Percentiles rank a stretch among this genome's conserved stretches.
These are phyloP conservation scores for Trichoderma lentiforme DNA, from an alignment of 2,329 filamentous ascomycete genomes.

Conservation along the genomic window DNA sequence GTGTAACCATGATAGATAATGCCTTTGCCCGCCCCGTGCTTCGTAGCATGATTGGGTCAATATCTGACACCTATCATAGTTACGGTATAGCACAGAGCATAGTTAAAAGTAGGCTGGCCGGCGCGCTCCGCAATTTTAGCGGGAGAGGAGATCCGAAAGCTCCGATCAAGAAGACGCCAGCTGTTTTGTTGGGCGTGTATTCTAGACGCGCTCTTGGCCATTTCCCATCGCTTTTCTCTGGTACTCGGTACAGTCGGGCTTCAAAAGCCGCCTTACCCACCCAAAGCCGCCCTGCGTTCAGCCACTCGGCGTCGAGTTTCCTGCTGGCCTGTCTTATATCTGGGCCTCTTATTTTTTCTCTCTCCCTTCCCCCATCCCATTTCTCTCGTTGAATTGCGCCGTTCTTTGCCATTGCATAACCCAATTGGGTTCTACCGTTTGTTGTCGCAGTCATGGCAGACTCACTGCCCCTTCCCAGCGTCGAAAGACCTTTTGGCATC, in stretches of 20 bases:
- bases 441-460: not conserved
- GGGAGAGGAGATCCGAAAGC: not conserved
- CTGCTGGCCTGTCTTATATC: not conserved
- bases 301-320: conserved; percentile 1
- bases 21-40: not conserved
- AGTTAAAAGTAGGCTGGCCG: not conserved
- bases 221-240: not conserved
- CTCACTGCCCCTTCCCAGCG: not conserved
- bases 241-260: conserved; percentile 7
- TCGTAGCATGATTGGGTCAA: not conserved
- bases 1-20: not conserved
- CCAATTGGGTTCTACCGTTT: not conserved
- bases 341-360: not conserved
- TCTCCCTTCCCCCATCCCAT: not conserved
- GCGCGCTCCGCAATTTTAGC: conserved; percentile 11
- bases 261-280: not conserved
- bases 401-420: not conserved
- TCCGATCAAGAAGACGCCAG: not conserved
- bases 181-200: not conserved
- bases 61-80: not conserved
- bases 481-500: conserved; percentile 20
- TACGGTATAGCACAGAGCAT: not conserved
- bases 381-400: not conserved
- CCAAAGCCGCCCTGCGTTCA: not conserved
- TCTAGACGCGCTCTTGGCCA: not conserved